Base-by-base conservation (phyloP, 2,329 filamentous ascomycete species). In the Diaporthe helianthi region DNA sequence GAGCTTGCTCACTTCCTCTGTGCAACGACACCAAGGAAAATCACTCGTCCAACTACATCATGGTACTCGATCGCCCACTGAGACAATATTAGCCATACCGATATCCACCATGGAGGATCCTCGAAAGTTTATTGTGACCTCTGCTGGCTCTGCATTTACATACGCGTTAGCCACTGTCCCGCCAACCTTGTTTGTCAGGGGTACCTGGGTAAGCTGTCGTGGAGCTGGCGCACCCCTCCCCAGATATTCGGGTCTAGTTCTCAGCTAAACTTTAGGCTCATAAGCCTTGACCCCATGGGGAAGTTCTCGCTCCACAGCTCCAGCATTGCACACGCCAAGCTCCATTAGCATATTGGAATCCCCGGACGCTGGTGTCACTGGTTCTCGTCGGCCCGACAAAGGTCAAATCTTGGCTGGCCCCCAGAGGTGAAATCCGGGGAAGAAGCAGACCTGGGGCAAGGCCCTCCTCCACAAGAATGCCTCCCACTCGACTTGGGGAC, bases 281-380 rank as follows among this genome's bases (percentile, higher is more conserved):
- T 17, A 17, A 63, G 58, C 58, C 55, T 63, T 49, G 58, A 63
- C 58, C 58, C 58, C 58, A 63, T 49, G 58, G 58, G 58, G 58
- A 63, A 63, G 58, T 49, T 63, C 58, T 49, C 58, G 58, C 58
- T 63, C 8, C 13, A 49, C 58, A 49, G 44, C 58, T 33, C 33
- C 12, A 63, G 29, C 58, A 63, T 49, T 31, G 58, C 44, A 63
- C 26, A 36, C 44, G 58, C 58, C 58, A 63, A 63, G 55, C 44
- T 49, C 9, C 22, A 2, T 47, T 49, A 49, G 58, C 58, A 17
- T 17, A 19, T 12, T 47, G 41, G 58, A 12, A n/a, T 63, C 19
- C 58, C 58, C 44, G 58, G 58, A 13, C 19, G 13, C 12, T 10
- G 29, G 12, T 7, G 41, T 49, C 29, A 13, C 58, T 22, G 33